These are phyloP conservation scores for Heliamphora pulchella DNA, from an alignment of 179 eudicot species.

Conservation along the genomic window DNA sequence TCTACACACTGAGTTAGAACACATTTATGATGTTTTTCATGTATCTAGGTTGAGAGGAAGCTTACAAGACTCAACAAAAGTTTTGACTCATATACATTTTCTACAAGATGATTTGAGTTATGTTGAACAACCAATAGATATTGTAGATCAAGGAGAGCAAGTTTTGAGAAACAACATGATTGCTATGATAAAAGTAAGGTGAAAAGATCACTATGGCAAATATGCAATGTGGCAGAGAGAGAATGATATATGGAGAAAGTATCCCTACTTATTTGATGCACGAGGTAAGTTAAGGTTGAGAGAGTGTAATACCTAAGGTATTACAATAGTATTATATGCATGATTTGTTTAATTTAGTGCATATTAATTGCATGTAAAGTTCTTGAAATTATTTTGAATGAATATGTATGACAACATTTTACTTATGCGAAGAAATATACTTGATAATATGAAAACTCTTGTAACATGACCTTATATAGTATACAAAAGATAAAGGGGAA, in stretches of 20 bases:
- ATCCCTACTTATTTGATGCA: background rate
- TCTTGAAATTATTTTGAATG: too few relatives aligned
- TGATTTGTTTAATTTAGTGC: too few relatives aligned
- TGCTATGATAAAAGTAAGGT: background rate
- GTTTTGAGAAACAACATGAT: background rate
- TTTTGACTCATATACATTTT: background rate
- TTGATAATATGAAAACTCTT: too few relatives aligned
- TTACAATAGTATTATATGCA: too few relatives aligned
- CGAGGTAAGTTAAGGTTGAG: too few relatives aligned
- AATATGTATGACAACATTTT: too few relatives aligned
- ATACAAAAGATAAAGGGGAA: too few relatives aligned
- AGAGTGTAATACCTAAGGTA: too few relatives aligned
- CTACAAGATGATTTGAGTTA: background rate
- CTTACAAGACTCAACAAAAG: too few relatives aligned
- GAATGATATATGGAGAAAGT: background rate
- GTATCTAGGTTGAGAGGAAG: background rate
- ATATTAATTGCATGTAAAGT: too few relatives aligned
- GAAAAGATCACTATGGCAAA: background rate
- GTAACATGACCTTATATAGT: too few relatives aligned
- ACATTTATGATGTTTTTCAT: slow-evolving; percentile 14
- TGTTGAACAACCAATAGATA: background rate
- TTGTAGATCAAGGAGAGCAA: background rate
- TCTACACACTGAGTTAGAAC: background rate
- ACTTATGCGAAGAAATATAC: too few relatives aligned
- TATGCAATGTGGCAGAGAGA: slow-evolving; percentile 6